phyloP scores from a whole-genome alignment of 2,329 filamentous ascomycete genomes.

The Calonectria crousiana region DNA sequence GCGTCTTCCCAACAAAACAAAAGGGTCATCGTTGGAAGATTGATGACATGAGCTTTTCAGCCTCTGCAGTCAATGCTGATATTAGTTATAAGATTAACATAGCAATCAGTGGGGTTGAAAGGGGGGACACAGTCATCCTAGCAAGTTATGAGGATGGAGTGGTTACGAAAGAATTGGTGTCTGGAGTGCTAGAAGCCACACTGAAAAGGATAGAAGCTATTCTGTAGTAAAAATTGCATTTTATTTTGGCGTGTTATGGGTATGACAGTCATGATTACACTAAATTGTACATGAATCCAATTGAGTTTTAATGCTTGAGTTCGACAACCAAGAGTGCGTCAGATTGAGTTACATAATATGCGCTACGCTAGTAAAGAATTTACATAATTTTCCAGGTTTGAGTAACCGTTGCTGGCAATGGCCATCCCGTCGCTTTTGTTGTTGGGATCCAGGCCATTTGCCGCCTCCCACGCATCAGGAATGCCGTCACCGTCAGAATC shows the following conservation, averaged over 20 bases:
- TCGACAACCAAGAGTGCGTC: neutral
- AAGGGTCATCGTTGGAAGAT: conserved; percentile 21
- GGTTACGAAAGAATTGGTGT: conserved; percentile 6
- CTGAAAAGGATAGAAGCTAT: conserved; percentile 19
- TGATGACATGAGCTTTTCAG: conserved; percentile 33
- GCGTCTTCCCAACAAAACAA: neutral
- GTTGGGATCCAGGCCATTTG: conserved; percentile 55
- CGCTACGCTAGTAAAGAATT: conserved; percentile 57
- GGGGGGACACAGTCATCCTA: conserved; percentile 26
- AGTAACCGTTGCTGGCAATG: conserved; percentile 56
- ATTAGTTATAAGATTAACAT: conserved; percentile 19
- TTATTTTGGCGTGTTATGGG: too few species aligned
- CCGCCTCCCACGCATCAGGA: conserved; percentile 60
- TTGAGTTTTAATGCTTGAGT: neutral
- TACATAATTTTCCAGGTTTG: conserved; percentile 63
- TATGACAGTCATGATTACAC: neutral
- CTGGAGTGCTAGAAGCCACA: conserved; percentile 11
- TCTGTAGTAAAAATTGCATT: neutral
- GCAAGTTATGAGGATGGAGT: conserved; percentile 30
- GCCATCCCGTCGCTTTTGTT: conserved; percentile 56
- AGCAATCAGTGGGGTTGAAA: conserved; percentile 21
- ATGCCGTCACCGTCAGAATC: conserved; percentile 64
- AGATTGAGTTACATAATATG: neutral
- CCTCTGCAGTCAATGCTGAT: conserved; percentile 23
- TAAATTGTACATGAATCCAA: neutral